Evolutionary conservation across 2,329 filamentous ascomycete genomes (phyloP), one percentile per base, ranked within the genome.

Genomic region (Leptographium lundbergii): DNA sequence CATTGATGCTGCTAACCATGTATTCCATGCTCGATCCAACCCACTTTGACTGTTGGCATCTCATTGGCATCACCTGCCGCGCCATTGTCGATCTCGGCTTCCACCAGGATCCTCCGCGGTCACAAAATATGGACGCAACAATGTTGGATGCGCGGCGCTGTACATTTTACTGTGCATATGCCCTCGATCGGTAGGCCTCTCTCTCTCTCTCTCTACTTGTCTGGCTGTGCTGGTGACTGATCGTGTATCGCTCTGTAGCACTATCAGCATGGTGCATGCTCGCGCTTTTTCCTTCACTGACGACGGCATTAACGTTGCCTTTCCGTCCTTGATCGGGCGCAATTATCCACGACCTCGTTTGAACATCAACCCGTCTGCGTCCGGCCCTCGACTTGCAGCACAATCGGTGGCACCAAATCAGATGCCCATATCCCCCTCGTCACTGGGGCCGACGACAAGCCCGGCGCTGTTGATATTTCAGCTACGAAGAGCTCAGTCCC

Each of bases 261-360:
- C 89, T 13, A 91, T 95, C 53, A 95, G 91, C 65, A 88, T 96
- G 76, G 88, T 92, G 5, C 85, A 95, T 64, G 88, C 88, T 13
- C 81, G 90, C 39, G 86, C 91, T 0, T 96, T 96, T 70, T 96
- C 92, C 0, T 96, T 97, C 68, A 92, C 90, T 0, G 92, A 97
- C 68, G 89, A 92, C 59, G 87, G 91, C 6, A 81, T 88, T 29
- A 86, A 89, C 64, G 91, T 97, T 34, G 82, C 81, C n/a, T 81
- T 91, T 62, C 90, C 91, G 1, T 79, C 81, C 58, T 69, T 73
- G 62, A 68, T 73, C 9, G 60, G 60, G 0, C 56, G 57, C 2
- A 32, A 48, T 6, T 59, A 59, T 1, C 36, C 36, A 11, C 56
- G 42, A 2, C 53, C 62, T n/a, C 57, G 51, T 14, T 34, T 36